Evolutionary conservation across 352 stramenopile species (phyloP).

Genomic region (Phytophthora megakarya): DNA sequence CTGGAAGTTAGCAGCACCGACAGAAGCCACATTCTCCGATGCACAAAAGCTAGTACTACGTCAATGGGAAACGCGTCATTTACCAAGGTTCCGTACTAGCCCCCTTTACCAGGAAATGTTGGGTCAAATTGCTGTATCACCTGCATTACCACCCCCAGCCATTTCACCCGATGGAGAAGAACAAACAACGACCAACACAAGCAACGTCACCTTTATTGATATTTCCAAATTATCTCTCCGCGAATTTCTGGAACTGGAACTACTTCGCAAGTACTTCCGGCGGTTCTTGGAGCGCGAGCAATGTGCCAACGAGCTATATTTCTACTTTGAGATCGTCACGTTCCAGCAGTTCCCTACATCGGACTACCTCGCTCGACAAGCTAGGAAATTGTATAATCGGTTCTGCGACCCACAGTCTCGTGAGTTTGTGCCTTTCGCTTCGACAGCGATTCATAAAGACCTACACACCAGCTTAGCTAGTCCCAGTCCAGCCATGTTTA

Average conservation of each 20-base stretch:
- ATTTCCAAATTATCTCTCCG: constrained; percentile 54
- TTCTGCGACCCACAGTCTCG: constrained; percentile 69
- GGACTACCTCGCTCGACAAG: constrained; percentile 68
- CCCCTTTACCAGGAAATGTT: constrained; percentile 52
- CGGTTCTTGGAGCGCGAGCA: constrained; percentile 77
- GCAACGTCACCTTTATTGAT: constrained; percentile 43
- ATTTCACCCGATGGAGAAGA: constrained; percentile 22
- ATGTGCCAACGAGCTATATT: constrained; percentile 70
- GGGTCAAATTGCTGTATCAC: constrained; percentile 21
- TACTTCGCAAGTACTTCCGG: constrained; percentile 62
- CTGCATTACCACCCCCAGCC: constrained; percentile 7
- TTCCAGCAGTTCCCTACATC: constrained; percentile 83
- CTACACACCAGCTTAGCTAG: constrained; percentile 42
- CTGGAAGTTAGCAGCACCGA: constrained; percentile 59
- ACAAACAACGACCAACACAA: constrained; percentile 12
- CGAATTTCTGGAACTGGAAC: constrained; percentile 67
- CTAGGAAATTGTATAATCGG: constrained; percentile 65
- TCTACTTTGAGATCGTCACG: constrained; percentile 74
- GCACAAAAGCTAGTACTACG: constrained; percentile 58
- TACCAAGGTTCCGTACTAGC: constrained; percentile 50
- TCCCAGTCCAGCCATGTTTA: constrained; percentile 69
- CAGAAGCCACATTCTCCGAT: constrained; percentile 67
- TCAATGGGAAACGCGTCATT: constrained; percentile 55
- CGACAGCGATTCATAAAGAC: constrained; percentile 33
- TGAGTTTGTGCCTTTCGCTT: constrained; percentile 55